phyloP scores from a whole-genome alignment of 768 basidiomycete genomes.

The Infundibulicybe gibba region DNA sequence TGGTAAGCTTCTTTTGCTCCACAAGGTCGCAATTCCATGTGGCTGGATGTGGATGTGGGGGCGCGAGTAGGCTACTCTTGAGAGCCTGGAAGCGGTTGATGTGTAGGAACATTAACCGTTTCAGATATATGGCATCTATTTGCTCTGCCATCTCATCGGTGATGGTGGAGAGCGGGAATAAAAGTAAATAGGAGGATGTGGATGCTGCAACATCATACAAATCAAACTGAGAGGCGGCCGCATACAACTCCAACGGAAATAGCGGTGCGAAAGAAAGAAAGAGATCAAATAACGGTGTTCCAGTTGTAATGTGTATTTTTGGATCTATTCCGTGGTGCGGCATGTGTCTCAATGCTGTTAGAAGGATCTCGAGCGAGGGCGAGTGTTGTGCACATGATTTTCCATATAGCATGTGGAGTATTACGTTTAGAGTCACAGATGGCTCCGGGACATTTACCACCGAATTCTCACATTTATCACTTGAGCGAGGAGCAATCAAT shows the following conservation, averaged over 20 bases:
- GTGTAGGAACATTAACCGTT: slow-evolving; percentile 80
- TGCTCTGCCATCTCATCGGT: slow-evolving; percentile 66
- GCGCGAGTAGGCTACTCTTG: slow-evolving; percentile 71
- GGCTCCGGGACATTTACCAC: slow-evolving; percentile 39
- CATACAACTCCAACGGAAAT: slow-evolving; percentile 32
- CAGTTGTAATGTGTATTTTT: slow-evolving; percentile 15
- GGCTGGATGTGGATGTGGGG: slow-evolving; percentile 72
- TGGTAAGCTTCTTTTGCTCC: slow-evolving; percentile 74
- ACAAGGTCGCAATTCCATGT: slow-evolving; percentile 63
- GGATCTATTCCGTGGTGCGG: slow-evolving; percentile 15
- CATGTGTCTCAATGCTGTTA: slow-evolving; percentile 33
- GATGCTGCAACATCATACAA: slow-evolving; percentile 33
- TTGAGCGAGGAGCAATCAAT: slow-evolving; percentile 13
- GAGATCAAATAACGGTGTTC: slow-evolving; percentile 21
- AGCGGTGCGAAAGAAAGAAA: slow-evolving; percentile 23
- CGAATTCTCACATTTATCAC: slow-evolving; percentile 10
- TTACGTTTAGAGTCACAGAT: slow-evolving; percentile 44
- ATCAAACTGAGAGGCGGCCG: slow-evolving; percentile 29
- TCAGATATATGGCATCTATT: slow-evolving; percentile 76
- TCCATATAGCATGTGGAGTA: slow-evolving; percentile 50
- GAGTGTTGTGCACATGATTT: slow-evolving; percentile 45
- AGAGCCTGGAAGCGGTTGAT: slow-evolving; percentile 80
- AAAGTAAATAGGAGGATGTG: slow-evolving; percentile 49
- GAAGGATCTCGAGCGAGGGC: slow-evolving; percentile 43
- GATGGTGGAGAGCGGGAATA: slow-evolving; percentile 61